Percentiles rank a stretch among this genome's conserved stretches.
Evolutionary conservation across 2,329 filamentous ascomycete genomes (phyloP).

Genomic region (Mycosphaerella arachidis): DNA sequence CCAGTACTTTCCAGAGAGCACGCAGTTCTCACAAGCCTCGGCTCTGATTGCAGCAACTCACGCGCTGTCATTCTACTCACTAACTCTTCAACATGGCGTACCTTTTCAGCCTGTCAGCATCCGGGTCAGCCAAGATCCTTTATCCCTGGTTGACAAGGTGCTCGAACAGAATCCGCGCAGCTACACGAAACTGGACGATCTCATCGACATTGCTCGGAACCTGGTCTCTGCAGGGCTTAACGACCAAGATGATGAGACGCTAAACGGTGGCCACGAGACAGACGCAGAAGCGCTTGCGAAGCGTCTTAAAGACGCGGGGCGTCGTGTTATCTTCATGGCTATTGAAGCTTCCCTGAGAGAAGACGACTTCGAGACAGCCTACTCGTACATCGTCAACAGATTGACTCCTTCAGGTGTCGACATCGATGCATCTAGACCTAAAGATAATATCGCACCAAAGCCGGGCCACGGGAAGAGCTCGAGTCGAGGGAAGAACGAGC

Average conservation of each 20-base stretch:
- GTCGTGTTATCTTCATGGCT: conserved; percentile 72
- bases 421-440: conserved; percentile 15
- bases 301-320: conserved; percentile 47
- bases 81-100: conserved; percentile 74
- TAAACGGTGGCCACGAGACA: conserved; percentile 34
- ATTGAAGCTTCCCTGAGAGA: conserved; percentile 71
- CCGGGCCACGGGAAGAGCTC: conserved; percentile 11
- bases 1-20: conserved; percentile 50
- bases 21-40: conserved; percentile 53
- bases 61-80: conserved; percentile 67
- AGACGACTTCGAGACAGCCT: conserved; percentile 80
- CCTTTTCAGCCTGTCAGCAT: conserved; percentile 75
- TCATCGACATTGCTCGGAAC: conserved; percentile 64
- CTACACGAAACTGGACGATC: conserved; percentile 70
- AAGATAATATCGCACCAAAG: conserved; percentile 8
- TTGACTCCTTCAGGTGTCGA: conserved; percentile 42
- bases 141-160: conserved; percentile 67
- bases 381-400: conserved; percentile 73
- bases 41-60: conserved; percentile 70
- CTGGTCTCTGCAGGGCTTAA: conserved; percentile 55
- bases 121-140: conserved; percentile 69
- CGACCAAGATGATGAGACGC: conserved; percentile 24
- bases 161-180: conserved; percentile 70
- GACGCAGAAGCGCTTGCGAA: conserved; percentile 13
- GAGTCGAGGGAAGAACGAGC: conserved; percentile 17